Base-by-base conservation (phyloP, 1,139 yeast genomes). In the Suhomyces bolitotheri region DNA sequence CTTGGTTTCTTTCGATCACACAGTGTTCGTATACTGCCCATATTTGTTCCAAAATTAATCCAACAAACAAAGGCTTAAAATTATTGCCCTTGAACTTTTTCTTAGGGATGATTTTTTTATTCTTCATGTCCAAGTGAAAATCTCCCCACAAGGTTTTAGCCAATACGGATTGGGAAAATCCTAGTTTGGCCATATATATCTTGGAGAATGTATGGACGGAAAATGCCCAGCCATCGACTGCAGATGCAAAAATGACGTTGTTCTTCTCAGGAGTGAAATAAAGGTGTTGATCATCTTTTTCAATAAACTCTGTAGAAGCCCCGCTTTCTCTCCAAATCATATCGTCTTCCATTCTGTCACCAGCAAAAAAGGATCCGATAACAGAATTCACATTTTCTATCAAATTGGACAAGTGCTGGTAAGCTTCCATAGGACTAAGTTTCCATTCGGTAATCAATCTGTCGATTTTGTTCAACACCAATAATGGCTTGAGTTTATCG, bases 221-320 rank as follows among this genome's bases (percentile, higher is more conserved):
- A 60, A 94, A 94, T 1, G 97, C 98, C 98, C 98, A 94, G 4
- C 97, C 97, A 60, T 92, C 98, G 16, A 85, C 71, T 0, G 98
- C 98, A 26, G 95, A 83, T 1, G 96, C 90, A 65, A 94, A 92
- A 1, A 94, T 80, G 5, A 94, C 97, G 55, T 94, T 94, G 56
- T 90, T 89, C 52, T 78, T 76, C 36, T 85, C 89, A 0, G 99
- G 98, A 8, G 88, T 76, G 48, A 94, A 94, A 55, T 94, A 94
- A 25, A 92, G 64, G 49, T 84, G 94, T 30, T 83, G 79, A 56
- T 92, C 97, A 47, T 82, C 85, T 45, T 73, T 75, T 49, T 88
- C 97, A 9, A 82, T 73, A 53, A 72, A 86, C 38, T 80, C 84
- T 10, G 77, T 79, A 7, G 58, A 53, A 10, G 62, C 61, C 8